phyloP scores from a whole-genome alignment of 306 rosid genomes.

The Begonia peltatifolia region DNA sequence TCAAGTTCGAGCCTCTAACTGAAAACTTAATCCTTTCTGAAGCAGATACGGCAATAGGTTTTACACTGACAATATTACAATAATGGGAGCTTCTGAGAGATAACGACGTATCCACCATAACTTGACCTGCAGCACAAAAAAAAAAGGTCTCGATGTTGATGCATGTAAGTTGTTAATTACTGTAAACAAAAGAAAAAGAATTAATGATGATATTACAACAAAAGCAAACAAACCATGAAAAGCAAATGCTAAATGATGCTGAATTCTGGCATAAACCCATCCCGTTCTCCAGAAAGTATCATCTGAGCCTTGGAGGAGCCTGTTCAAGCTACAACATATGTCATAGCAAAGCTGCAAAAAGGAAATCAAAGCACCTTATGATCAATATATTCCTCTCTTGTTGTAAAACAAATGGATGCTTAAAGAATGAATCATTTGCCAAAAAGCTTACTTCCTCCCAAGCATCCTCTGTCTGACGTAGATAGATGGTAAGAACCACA shows the following conservation, averaged over 20 bases:
- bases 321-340: conserved; percentile 50
- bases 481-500: conserved; percentile 54
- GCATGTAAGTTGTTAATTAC: not conserved
- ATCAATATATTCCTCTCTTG: not conserved
- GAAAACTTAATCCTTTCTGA: conserved; percentile 41
- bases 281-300: conserved; percentile 82
- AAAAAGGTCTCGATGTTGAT: not conserved
- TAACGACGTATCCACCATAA: conserved; percentile 57
- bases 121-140: conserved; percentile 49
- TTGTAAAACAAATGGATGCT: not conserved
- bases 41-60: conserved; percentile 68
- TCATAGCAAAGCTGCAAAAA: conserved; percentile 51
- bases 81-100: conserved; percentile 27
- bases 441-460: conserved; percentile 62
- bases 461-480: conserved; percentile 36
- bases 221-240: conserved; percentile 48
- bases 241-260: conserved; percentile 47
- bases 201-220: not conserved
- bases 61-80: conserved; percentile 51
- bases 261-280: conserved; percentile 66
- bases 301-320: conserved; percentile 41
- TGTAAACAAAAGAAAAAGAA: not conserved
- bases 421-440: not conserved
- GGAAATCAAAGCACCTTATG: not conserved
- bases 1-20: conserved; percentile 69